A percentile compares a stretch with the other conserved stretches of the same genome.
phyloP scores from a whole-genome alignment of 345 rosid species.

The Camelina sativa region DNA sequence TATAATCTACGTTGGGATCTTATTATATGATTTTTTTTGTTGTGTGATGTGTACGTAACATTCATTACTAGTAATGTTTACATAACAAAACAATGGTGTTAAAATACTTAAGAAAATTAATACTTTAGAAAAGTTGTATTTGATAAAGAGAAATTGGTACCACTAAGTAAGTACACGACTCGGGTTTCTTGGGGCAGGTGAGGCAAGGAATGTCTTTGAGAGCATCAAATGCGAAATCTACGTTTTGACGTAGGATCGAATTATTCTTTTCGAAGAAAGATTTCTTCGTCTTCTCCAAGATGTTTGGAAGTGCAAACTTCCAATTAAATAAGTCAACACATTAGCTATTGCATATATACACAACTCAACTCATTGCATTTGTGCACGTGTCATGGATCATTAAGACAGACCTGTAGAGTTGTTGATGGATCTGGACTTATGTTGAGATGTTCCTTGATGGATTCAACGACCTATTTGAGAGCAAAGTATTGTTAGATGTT shows the following conservation, averaged over 20 bases:
- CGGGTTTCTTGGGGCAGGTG: constrained; percentile 59
- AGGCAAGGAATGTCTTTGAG: constrained; percentile 66
- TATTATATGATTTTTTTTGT: neutral
- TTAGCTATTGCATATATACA: neutral
- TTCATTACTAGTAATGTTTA: too few species aligned
- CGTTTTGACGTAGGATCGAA: constrained; percentile 49
- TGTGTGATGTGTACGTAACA: too few species aligned
- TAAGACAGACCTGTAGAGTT: constrained; percentile 54
- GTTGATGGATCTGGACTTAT: constrained; percentile 54
- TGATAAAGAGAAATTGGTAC: constrained; percentile 38
- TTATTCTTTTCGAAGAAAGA: constrained; percentile 56
- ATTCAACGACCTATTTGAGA: constrained; percentile 48
- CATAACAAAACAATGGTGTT: too few species aligned
- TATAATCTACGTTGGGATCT: neutral
- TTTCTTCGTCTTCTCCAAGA: constrained; percentile 58
- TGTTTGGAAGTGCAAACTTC: constrained; percentile 71
- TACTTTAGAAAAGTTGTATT: too few species aligned
- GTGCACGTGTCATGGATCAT: neutral
- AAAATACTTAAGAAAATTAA: too few species aligned
- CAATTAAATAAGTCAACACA: constrained; percentile 21
- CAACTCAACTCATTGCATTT: too few species aligned
- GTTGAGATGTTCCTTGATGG: constrained; percentile 46
- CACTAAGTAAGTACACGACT: constrained; percentile 69
- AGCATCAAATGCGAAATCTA: constrained; percentile 47
- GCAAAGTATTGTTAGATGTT: neutral